Base-by-base conservation (phyloP, 108 stramenopile genomes). In the Cylindrotheca fusiformis region DNA sequence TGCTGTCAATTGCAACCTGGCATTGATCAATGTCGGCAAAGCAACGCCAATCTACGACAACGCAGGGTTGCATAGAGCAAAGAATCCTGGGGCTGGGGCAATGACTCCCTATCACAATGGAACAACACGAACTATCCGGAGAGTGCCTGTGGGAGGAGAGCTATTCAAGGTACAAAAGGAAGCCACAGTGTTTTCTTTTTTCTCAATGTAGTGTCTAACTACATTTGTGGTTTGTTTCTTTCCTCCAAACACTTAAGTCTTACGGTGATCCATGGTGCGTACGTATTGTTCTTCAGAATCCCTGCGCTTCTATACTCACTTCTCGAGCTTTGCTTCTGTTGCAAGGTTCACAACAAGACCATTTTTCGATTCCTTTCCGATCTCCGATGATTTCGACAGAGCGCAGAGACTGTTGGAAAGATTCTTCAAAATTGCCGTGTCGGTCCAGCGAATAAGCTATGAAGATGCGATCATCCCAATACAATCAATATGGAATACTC, bases 81-180 rank as follows among this genome's bases (percentile, higher is more conserved):
- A 21, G 26, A 41, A 49, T 23, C 70, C 76, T 3, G 74, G 62
- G 23, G 79, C 79, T 2, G 83, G 82, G n/a, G 72, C 79, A 1
- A 44, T 74, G 1, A 80, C 73, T 17, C 76, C 79, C 45, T 80
- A 80, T 56, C 79, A 80, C 63, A 75, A 80, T 36, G 63, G 77
- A 2, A 14, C 17, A 1, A 67, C 78, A 28, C 22, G 55, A 20
- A 66, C 74, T 0, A 49, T 12, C 1, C 26, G 60, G 21, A 19
- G 74, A 28, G 71, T 91, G 49, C 68, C 65, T 30, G 80, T 67
- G 0, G 90, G 86, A 57, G 81, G 73, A 24, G 91, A 93, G 67
- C 44, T 90, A 10, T 91, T 87, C 60, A 74, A 75, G 17, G 10
- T 55, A 55, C 14, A n/a, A n/a, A n/a, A n/a, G n/a, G 36, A 41